Evolutionary conservation across 129 eudicot genomes (phyloP).

Genomic region (Flaveria trinervia): DNA sequence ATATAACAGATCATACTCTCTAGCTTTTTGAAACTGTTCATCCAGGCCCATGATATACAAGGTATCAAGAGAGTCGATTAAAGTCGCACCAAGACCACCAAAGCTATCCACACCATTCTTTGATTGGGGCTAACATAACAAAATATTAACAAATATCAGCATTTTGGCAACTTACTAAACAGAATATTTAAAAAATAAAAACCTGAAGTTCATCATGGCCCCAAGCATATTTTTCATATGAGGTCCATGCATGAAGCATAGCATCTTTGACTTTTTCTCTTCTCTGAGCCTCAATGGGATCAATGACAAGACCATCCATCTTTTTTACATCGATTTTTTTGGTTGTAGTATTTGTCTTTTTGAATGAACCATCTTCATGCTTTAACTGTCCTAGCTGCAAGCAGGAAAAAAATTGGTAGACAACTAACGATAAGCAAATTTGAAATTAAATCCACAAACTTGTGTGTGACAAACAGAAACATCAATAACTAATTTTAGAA

Average conservation of each 20-base stretch:
- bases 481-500: background rate
- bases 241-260: constrained; percentile 97
- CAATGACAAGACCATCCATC: constrained; percentile 35
- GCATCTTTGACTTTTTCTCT: constrained; percentile 94
- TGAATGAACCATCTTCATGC: constrained; percentile 39
- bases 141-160: constrained; percentile 19
- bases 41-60: constrained; percentile 95
- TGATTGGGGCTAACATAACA: constrained; percentile 80
- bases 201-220: constrained; percentile 99
- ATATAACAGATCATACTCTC: constrained; percentile 66
- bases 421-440: constrained; percentile 18
- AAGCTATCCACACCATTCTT: constrained; percentile 95
- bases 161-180: constrained; percentile 10
- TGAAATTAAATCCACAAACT: background rate
- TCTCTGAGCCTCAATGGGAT: constrained; percentile 66
- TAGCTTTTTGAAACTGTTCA: constrained; percentile 93
- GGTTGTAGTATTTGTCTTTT: constrained; percentile 31
- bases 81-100: constrained; percentile 99
- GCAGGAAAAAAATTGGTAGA: constrained; percentile 11
- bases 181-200: background rate
- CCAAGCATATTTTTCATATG: constrained; percentile 99
- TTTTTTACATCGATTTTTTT: constrained; percentile 34
- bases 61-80: constrained; percentile 94
- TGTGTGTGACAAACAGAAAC: constrained; percentile 2
- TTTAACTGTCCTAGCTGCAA: constrained; percentile 47